Percentiles rank a stretch among this genome's conserved stretches.
Evolutionary conservation across 176 grass and related monocot genomes (phyloP).

Genomic region (Bothriochloa decipiens): DNA sequence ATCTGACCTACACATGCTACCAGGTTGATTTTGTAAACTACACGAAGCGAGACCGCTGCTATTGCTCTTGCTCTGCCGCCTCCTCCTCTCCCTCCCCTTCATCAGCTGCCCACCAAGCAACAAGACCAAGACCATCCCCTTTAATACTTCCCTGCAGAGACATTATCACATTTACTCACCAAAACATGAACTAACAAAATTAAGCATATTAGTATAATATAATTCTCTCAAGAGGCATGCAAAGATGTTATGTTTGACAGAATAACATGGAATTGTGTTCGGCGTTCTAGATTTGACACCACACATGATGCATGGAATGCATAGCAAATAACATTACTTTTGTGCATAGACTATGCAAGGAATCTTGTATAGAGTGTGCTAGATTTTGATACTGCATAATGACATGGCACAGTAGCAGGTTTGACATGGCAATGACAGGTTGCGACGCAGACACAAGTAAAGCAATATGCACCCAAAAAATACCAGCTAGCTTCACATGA

Average conservation of each 20-base stretch:
- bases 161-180: constrained; percentile 1
- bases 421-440: neutral
- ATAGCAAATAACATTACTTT: too few species aligned
- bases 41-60: constrained; percentile 9
- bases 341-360: too few species aligned
- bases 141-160: constrained; percentile 73
- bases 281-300: neutral
- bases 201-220: neutral
- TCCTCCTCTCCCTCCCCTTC: constrained; percentile 37
- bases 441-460: neutral
- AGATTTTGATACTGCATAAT: neutral
- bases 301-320: too few species aligned
- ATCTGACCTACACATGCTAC: constrained; percentile 19
- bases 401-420: neutral
- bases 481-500: neutral
- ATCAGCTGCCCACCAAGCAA: constrained; percentile 76
- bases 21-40: constrained; percentile 18
- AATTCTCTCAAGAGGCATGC: neutral
- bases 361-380: too few species aligned
- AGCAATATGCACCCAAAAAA: neutral
- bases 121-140: constrained; percentile 87
- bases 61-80: constrained; percentile 30
- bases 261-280: neutral
- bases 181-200: constrained; percentile 9
- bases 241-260: constrained; percentile 14